These are phyloP conservation scores for Selaginella moellendorffii DNA, from an alignment of 75 land plant species.

Conservation along the genomic window DNA sequence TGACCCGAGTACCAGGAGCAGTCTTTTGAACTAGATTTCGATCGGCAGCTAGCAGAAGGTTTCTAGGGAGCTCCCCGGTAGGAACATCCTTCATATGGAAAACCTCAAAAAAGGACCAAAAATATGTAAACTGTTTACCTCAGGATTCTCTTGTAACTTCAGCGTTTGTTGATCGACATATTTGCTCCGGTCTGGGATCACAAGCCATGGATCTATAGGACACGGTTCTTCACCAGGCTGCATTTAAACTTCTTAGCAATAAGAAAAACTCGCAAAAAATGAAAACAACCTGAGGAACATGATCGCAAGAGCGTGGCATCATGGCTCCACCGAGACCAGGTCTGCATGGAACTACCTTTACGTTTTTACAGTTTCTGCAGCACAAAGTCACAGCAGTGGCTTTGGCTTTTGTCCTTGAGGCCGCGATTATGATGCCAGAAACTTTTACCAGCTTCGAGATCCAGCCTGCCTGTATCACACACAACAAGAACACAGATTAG, in stretches of 20 bases:
- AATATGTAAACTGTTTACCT: constrained; percentile 36
- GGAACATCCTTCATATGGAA: constrained; percentile 69
- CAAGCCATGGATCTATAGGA: constrained; percentile 88
- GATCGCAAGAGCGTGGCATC: constrained; percentile 91
- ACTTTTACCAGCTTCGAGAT: constrained; percentile 90
- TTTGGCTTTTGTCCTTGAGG: constrained; percentile 94
- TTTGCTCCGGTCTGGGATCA: constrained; percentile 91
- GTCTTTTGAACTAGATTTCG: constrained; percentile 80
- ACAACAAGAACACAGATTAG: not conserved
- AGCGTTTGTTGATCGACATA: constrained; percentile 98
- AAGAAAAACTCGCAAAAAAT: not conserved
- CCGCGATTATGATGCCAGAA: constrained; percentile 82
- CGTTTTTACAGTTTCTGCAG: constrained; percentile 90
- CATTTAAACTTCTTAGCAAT: not conserved
- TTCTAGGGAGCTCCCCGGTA: constrained; percentile 95
- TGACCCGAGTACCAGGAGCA: constrained; percentile 86
- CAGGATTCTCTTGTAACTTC: constrained; percentile 96
- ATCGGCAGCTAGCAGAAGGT: constrained; percentile 80
- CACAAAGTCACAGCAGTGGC: constrained; percentile 87
- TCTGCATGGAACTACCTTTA: constrained; percentile 64
- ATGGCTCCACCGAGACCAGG: constrained; percentile 98
- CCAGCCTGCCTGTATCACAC: constrained; percentile 48
- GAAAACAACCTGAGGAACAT: constrained; percentile 61
- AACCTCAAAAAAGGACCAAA: too few relatives aligned
- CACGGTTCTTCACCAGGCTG: constrained; percentile 98